Conservation (phyloP, 2,329 filamentous ascomycete genomes). For the Pseudogymnoascus verrucosus region DNA sequence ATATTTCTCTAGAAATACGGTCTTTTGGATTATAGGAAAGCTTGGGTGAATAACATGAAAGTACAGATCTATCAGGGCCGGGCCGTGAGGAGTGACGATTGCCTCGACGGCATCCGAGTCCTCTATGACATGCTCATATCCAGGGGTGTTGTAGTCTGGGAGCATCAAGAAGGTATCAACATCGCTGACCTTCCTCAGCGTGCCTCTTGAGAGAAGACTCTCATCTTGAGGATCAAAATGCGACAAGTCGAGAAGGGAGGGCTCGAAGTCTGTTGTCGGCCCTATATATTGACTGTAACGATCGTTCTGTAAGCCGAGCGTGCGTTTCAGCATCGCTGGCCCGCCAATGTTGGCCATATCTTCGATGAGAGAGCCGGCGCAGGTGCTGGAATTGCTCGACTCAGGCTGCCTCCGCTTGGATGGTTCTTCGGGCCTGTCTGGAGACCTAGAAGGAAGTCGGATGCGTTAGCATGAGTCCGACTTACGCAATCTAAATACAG, state of each 20-base stretch:
- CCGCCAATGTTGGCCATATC: slow-evolving; percentile 65
- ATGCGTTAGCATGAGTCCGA: slow-evolving; percentile 16
- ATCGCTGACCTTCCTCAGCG: slow-evolving; percentile 67
- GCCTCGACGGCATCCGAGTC: slow-evolving; percentile 67
- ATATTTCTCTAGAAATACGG: slow-evolving; percentile 72
- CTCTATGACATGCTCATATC: slow-evolving; percentile 60
- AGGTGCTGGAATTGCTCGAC: slow-evolving; percentile 53
- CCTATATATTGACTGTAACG: slow-evolving; percentile 79
- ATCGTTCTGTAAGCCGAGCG: slow-evolving; percentile 67
- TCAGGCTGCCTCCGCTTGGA: slow-evolving; percentile 43
- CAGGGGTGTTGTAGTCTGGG: slow-evolving; percentile 63
- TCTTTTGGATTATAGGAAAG: slow-evolving; percentile 76
- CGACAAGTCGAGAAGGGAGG: slow-evolving; percentile 72
- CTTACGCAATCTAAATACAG: slow-evolving; percentile 6
- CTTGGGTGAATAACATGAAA: slow-evolving; percentile 73
- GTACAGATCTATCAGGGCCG: slow-evolving; percentile 69
- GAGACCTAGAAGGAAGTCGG: slow-evolving; percentile 39
- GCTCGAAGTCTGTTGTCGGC: slow-evolving; percentile 75
- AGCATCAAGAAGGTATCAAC: slow-evolving; percentile 74
- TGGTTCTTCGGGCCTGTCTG: slow-evolving; percentile 46
- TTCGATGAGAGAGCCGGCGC: slow-evolving; percentile 56
- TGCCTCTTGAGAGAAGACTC: slow-evolving; percentile 61
- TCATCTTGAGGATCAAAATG: slow-evolving; percentile 76
- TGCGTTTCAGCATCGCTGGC: slow-evolving; percentile 57
- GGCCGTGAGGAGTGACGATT: slow-evolving; percentile 69